Percentiles rank a stretch among this genome's conserved stretches.
Evolutionary conservation across 768 basidiomycete genomes (phyloP).

Genomic region (Mycena vitilis): DNA sequence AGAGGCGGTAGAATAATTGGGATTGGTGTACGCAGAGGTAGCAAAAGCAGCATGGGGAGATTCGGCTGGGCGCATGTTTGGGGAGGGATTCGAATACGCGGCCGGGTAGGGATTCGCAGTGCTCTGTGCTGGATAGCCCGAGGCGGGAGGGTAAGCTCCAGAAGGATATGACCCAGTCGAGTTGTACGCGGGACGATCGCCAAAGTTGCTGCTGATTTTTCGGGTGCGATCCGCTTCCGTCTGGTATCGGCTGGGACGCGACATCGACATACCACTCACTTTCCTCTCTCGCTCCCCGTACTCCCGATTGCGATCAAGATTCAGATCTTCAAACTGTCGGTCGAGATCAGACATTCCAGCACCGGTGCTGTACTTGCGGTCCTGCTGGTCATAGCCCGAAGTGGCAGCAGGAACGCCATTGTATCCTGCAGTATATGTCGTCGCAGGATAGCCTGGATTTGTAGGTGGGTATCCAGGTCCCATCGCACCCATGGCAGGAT

Average conservation of each 20-base stretch:
- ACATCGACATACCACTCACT: conserved; percentile 44
- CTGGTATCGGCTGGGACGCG: conserved; percentile 60
- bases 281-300: conserved; percentile 49
- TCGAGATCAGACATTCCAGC: conserved; percentile 49
- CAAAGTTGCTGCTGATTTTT: conserved; percentile 53
- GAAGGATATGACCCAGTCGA: conserved; percentile 49
- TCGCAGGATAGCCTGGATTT: conserved; percentile 38
- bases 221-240: conserved; percentile 54
- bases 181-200: conserved; percentile 42
- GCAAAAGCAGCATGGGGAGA: conserved; percentile 51
- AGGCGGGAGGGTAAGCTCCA: conserved; percentile 21
- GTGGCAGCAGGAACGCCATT: conserved; percentile 35
- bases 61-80: conserved; percentile 62
- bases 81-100: conserved; percentile 54
- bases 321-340: conserved; percentile 57
- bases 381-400: conserved; percentile 38
- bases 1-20: conserved; percentile 49
- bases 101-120: conserved; percentile 35
- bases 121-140: conserved; percentile 36
- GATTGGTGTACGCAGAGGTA: conserved; percentile 47
- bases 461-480: conserved; percentile 19
- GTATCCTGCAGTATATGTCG: conserved; percentile 39
- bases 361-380: conserved; percentile 48
- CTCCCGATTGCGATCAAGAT: conserved; percentile 50
- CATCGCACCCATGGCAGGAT: conserved; percentile 27